These are phyloP conservation scores for Grosmannia clavigera DNA, from an alignment of 2,329 filamentous ascomycete species.

Conservation along the genomic window DNA sequence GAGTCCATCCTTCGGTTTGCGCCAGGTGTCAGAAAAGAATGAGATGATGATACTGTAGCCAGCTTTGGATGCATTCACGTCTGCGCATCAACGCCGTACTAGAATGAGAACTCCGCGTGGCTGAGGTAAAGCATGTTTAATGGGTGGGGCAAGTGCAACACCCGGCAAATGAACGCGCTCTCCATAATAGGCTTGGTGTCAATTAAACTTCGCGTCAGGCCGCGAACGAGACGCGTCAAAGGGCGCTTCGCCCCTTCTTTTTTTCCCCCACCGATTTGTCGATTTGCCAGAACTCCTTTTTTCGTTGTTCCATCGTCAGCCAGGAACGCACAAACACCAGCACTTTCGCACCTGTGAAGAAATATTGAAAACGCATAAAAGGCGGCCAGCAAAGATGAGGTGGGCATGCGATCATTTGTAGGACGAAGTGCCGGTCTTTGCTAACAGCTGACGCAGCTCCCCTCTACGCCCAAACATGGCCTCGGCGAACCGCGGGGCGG, in stretches of 20 bases:
- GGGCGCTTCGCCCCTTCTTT: background rate
- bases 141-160: background rate
- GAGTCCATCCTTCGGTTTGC: slow-evolving; percentile 4
- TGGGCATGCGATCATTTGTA: slow-evolving; percentile 1
- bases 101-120: background rate
- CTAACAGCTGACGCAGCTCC: slow-evolving; percentile 43
- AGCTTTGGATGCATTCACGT: background rate
- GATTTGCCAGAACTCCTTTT: background rate
- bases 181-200: slow-evolving; percentile 21
- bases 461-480: slow-evolving; percentile 70
- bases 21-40: background rate
- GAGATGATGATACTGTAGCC: background rate
- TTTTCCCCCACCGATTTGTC: background rate
- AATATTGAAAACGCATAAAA: background rate
- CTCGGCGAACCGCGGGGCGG: slow-evolving; percentile 67
- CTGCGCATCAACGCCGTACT: too few relatives aligned
- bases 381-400: slow-evolving; percentile 13
- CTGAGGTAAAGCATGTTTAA: slow-evolving; percentile 2
- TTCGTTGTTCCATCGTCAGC: background rate
- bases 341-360: background rate
- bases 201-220: slow-evolving; percentile 23
- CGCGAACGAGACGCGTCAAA: background rate
- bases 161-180: slow-evolving; percentile 12
- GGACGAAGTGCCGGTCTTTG: background rate
- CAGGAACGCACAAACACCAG: background rate